Evolutionary conservation across 2,329 filamentous ascomycete genomes (phyloP).

Genomic region (Aspergillus sp.): DNA sequence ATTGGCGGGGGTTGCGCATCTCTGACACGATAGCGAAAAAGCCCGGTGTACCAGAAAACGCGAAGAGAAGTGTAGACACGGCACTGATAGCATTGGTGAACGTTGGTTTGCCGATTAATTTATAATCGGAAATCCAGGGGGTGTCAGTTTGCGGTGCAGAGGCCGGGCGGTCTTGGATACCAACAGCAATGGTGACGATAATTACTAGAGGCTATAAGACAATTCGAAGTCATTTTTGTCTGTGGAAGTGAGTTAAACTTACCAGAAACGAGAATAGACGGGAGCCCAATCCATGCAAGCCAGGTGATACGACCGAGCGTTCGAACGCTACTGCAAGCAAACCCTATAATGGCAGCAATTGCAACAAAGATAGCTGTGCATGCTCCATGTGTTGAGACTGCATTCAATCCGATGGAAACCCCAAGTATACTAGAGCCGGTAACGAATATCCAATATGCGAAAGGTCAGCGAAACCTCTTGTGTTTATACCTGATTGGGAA

Average conservation of each 20-base stretch:
- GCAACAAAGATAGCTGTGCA: slow-evolving; percentile 17
- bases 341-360: slow-evolving; percentile 14
- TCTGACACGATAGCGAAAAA: slow-evolving; percentile 31
- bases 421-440: slow-evolving; percentile 37
- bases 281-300: slow-evolving; percentile 29
- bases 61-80: slow-evolving; percentile 16
- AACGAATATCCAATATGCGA: slow-evolving; percentile 26
- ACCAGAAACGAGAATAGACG: slow-evolving; percentile 7
- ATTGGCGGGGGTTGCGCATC: slow-evolving; percentile 27
- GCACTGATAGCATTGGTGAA: slow-evolving; percentile 18
- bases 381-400: slow-evolving; percentile 31
- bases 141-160: slow-evolving; percentile 17
- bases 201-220: slow-evolving; percentile 7
- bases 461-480: too few species aligned
- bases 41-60: slow-evolving; percentile 14
- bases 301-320: slow-evolving; percentile 26
- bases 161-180: slow-evolving; percentile 27
- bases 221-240: background rate
- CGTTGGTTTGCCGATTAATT: slow-evolving; percentile 10
- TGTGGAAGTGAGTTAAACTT: slow-evolving; percentile 13
- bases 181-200: slow-evolving; percentile 21
- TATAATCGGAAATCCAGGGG: slow-evolving; percentile 21
- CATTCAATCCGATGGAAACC: slow-evolving; percentile 35
- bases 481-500: too few species aligned
- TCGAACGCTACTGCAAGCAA: slow-evolving; percentile 24